Base-by-base conservation (phyloP, 192 early-diverging fungal genomes). In the Phycomyces nitens region DNA sequence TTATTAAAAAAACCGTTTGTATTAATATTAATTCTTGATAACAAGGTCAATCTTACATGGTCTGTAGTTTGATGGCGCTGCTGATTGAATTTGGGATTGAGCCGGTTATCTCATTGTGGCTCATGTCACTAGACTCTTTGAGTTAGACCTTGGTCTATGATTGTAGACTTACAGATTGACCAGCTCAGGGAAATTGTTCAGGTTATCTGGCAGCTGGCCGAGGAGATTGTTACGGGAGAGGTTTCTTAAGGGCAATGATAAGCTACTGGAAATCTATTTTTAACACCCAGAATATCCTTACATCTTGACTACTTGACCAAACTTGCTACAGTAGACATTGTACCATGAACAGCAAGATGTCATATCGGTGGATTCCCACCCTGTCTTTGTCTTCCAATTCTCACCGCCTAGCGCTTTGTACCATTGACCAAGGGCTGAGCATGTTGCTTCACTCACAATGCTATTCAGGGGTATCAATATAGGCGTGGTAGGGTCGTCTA, bases 101-200 rank as follows among this genome's bases (percentile, higher is more conserved):
- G 1, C 69, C 74, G 12, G 74, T 53, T 38, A 75, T 20, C 11
- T 71, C 55, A 22, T 75, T 75, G 15, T 62, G 23, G 21, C 68
- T 70, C 44, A 54, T 75, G 58, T 18, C 60, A 56, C 26, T 47
- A 41, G 23, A 24, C 41, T 34, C 29, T 47, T 18, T 3, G 18
- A 47, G 3, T n/a, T n/a, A 47, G 15, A 47, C 11, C 3, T 47
- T 47, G 18, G 14, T 42, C 41, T 14, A 47, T 34, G 7, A 47
- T 47, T n/a, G 18, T 7, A 14, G 10, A 44, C 60, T 43, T 67
- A 74, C 73, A 74, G 41, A 27, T 54, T 26, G 6, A 58, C 44
- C 23, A 75, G 38, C 21, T 60, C 49, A 15, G 68, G 62, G 7
- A 75, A 57, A 16, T 58, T 41, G 23, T 58, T 29, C 11, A 70